Evolutionary conservation across 768 basidiomycete genomes (phyloP).

Genomic region (Naganishia randhawae): DNA sequence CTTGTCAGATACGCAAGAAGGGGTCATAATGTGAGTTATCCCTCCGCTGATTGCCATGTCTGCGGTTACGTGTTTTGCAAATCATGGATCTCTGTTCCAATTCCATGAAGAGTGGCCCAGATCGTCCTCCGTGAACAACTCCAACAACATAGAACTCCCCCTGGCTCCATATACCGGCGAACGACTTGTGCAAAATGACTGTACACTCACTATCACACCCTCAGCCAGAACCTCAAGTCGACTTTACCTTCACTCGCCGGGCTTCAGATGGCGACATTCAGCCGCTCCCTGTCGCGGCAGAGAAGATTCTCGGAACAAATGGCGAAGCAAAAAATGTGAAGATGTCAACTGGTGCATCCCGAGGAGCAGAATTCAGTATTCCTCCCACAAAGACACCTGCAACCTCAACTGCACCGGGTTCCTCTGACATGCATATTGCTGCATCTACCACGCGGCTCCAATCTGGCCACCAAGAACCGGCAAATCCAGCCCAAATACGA

Average conservation of each 20-base stretch:
- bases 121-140: too few species aligned
- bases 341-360: background rate
- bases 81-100: too few species aligned
- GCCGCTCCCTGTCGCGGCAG: background rate
- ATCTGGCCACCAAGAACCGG: background rate
- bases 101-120: too few species aligned
- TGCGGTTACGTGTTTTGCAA: too few species aligned
- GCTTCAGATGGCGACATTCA: constrained; percentile 12
- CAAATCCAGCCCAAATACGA: background rate
- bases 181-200: background rate
- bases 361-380: background rate
- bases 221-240: background rate
- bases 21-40: too few species aligned
- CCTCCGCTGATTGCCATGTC: too few species aligned
- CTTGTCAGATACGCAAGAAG: too few species aligned
- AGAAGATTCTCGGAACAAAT: background rate
- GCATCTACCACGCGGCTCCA: constrained; percentile 1
- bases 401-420: background rate
- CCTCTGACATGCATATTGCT: background rate
- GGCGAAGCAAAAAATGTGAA: background rate
- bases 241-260: background rate
- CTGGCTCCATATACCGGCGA: too few species aligned
- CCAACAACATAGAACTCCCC: too few species aligned
- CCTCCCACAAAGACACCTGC: background rate
- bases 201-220: background rate